Evolutionary conservation across 1,284 basidiomycete genomes (phyloP), one percentile per base, ranked within the genome.

Genomic region (Violaceomyces palustris): DNA sequence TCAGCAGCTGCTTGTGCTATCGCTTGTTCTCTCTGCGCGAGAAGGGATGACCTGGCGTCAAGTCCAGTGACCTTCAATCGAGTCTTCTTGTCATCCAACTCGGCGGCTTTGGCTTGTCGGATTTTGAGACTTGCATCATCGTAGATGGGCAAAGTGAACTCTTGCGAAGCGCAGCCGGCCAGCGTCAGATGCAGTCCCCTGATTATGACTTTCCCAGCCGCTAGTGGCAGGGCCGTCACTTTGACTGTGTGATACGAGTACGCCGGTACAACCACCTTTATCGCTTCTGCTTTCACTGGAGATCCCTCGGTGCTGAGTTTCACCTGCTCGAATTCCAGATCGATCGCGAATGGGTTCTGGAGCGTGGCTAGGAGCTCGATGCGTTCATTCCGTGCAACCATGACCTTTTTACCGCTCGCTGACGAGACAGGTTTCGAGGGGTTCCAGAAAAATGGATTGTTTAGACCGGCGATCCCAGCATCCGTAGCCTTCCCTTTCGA

Each of bases 261-360:
- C 0, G 89, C 81, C 2, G 87, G 86, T 14, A 94, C 78, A 14
- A 81, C 73, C 12, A 86, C 76, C 6, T 42, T 30, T 39, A 74
- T 69, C 0, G 83, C 78, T 39, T 82, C 79, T 12, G 83, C 81
- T 39, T 84, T 80, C 58, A 93, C 87, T 3, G 78, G 73, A 7
- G 84, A 83, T 0, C 94, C 94, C 3, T 84, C 81, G 1, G 88
- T 90, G 48, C 89, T 86, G 8, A 97, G 77, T 9, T 82, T 81
- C 24, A 97, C 69, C 52, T 82, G 83, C 50, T 87, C 82, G 21
- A 97, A 74, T 50, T 94, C 88, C 9, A 98, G 78, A 49, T 91
- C 87, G 71, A 97, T 90, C 1, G 86, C 81, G 66, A 87, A 93
- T 0, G 89, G 87, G 69, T 98, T 98, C 49, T 83, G 81, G n/a